Conservation (phyloP, 495 filamentous ascomycete species). For the Podospora tetraspora region DNA sequence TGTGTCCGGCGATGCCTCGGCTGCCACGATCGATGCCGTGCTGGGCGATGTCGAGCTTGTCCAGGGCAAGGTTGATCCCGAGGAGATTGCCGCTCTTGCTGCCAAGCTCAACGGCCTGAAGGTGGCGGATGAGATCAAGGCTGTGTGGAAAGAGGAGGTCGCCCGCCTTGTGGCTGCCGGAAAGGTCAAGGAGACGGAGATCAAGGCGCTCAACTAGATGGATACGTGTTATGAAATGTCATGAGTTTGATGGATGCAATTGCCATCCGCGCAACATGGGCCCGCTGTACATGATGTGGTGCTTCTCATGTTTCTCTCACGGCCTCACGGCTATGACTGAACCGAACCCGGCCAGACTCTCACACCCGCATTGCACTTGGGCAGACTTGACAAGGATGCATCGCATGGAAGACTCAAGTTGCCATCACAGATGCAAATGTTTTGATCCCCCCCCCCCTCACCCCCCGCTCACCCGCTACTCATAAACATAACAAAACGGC, state of each 20-base stretch:
- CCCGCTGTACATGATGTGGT: neutral
- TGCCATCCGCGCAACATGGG: too few relatives aligned
- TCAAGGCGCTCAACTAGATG: slow-evolving; percentile 37
- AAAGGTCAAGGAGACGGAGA: slow-evolving; percentile 77
- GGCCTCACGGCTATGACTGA: neutral
- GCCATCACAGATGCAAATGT: neutral
- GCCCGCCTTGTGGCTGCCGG: slow-evolving; percentile 68
- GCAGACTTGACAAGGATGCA: too few relatives aligned
- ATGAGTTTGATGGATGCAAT: neutral
- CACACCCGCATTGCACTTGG: too few relatives aligned
- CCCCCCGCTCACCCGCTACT: slow-evolving; percentile 21
- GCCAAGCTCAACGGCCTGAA: slow-evolving; percentile 70
- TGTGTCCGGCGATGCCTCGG: slow-evolving; percentile 57
- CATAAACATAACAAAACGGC: slow-evolving; percentile 49
- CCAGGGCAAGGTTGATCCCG: slow-evolving; percentile 79
- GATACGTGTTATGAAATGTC: neutral
- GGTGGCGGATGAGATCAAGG: slow-evolving; percentile 63
- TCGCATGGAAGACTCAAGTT: too few relatives aligned
- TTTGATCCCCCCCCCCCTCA: neutral
- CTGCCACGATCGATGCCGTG: slow-evolving; percentile 71
- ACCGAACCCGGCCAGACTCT: too few relatives aligned
- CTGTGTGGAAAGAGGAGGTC: slow-evolving; percentile 61
- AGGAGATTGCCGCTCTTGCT: slow-evolving; percentile 77
- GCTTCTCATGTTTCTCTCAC: neutral
- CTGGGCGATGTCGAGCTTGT: slow-evolving; percentile 86